Base-by-base conservation (phyloP, 2,329 filamentous ascomycete species). In the Colletotrichum sp. region DNA sequence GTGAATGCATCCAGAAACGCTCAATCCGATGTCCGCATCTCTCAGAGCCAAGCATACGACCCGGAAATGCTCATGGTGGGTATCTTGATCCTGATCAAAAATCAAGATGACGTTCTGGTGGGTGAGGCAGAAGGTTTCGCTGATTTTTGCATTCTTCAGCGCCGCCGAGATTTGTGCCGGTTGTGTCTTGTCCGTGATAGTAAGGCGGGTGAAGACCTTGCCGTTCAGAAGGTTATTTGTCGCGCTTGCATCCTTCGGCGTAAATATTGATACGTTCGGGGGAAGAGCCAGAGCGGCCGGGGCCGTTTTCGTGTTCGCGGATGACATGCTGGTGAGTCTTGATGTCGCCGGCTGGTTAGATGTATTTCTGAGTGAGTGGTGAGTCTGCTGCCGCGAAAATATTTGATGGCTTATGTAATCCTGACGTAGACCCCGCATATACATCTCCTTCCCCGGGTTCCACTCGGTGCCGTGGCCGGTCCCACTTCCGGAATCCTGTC, bases 61-160 rank as follows among this genome's bases (percentile, higher is more conserved):
- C 6, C 79, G 74, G n/a, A 80, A 79, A 60, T 80, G 79, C 57
- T 80, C 78, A 24, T 80, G 79, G 18, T 80, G 79, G 18, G 57
- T 24, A 15, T 80, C 79, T 15, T 75, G 66, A 16, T 74, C 77
- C 5, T 72, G 62, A 24, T 68, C 28, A 10, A 79, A 80, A 1
- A 80, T 77, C 62, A 80, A 34, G 3, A 80, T 73, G 3, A 77
- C 74, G 9, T 67, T 75, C 9, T 75, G 69, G 57, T 80, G 78
- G 4, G 63, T 65, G 18, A 80, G 71, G n/a, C 68, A 80, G 44
- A 79, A 80, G 3, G n/a, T 15, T 15, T 79, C 77, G 13, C 24
- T 70, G 49, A 71, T 67, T 4, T 70, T n/a, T 6, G 63, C 34
- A 1, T 64, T 67, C 26, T 49, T 65, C 12, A 80, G 28, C 26